Conservation (phyloP, 2,329 filamentous ascomycete genomes). For the Akanthomyces uredinophilus region DNA sequence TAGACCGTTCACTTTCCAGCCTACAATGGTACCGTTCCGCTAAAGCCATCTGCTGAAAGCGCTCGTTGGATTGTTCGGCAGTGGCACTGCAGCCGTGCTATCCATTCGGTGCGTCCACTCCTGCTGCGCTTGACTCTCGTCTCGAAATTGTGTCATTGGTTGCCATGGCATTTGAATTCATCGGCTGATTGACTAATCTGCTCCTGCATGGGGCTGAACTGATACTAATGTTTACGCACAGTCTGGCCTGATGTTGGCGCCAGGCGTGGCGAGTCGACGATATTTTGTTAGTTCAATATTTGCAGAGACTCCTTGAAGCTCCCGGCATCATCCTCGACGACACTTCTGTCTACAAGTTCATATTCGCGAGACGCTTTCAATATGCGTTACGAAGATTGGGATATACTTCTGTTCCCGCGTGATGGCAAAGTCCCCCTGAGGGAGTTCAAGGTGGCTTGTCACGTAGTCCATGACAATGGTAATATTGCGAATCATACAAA, state of each 20-base stretch:
- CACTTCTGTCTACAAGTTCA: background rate
- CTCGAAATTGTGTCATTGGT: background rate
- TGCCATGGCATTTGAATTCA: background rate
- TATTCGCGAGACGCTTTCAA: slow-evolving; percentile 22
- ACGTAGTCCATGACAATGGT: slow-evolving; percentile 55
- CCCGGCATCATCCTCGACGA: background rate
- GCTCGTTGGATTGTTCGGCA: background rate
- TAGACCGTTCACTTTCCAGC: background rate
- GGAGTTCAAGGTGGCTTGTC: slow-evolving; percentile 77
- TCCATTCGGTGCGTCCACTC: slow-evolving; percentile 6
- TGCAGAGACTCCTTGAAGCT: background rate
- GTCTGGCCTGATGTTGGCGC: background rate
- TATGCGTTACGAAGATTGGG: slow-evolving; percentile 87
- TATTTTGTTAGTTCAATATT: background rate
- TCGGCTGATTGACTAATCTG: background rate
- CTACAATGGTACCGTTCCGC: background rate
- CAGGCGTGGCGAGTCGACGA: background rate
- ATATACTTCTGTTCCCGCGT: slow-evolving; percentile 71
- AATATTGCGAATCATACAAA: background rate
- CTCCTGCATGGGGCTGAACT: background rate
- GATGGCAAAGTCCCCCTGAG: slow-evolving; percentile 65
- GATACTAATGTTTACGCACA: background rate
- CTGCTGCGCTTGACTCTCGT: background rate
- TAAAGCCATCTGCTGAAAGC: background rate
- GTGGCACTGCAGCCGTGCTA: background rate